These are phyloP conservation scores for Cryptococcus amylolentus DNA, from an alignment of 1,284 basidiomycete genomes.

Conservation along the genomic window DNA sequence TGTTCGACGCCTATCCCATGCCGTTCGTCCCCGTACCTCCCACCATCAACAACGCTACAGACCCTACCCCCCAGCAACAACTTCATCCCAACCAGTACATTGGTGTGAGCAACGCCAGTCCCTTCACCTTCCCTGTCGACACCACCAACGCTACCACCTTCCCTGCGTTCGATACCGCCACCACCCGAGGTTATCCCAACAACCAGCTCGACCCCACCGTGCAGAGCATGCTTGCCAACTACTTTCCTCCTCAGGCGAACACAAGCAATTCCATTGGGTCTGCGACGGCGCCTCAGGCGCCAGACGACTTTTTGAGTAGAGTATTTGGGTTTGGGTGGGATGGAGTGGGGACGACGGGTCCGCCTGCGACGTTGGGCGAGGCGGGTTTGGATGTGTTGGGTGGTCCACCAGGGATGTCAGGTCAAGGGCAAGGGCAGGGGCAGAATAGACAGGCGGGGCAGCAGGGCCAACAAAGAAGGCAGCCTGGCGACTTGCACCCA, in stretches of 20 bases:
- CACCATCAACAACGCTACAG: conserved; percentile 11
- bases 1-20: conserved; percentile 47
- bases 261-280: conserved; percentile 1
- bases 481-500: neutral
- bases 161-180: conserved; percentile 12
- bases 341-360: conserved; percentile 7
- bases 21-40: conserved; percentile 19
- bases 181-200: conserved; percentile 4
- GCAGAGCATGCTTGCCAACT: conserved; percentile 38
- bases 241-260: conserved; percentile 28
- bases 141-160: conserved; percentile 13
- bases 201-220: conserved; percentile 40
- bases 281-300: conserved; percentile 15
- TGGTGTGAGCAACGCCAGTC: conserved; percentile 6
- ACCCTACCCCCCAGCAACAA: conserved; percentile 2
- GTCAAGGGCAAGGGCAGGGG: conserved; percentile 3
- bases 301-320: conserved; percentile 44
- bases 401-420: neutral
- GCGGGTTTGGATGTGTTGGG: neutral
- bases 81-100: conserved; percentile 1
- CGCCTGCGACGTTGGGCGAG: neutral
- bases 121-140: conserved; percentile 36
- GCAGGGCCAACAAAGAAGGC: neutral
- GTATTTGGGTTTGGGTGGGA: conserved; percentile 49
- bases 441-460: neutral